A percentile compares a stretch with the other conserved stretches of the same genome.
Conservation (phyloP, 257 asterid species). For the Solanum pinnatisectum region DNA sequence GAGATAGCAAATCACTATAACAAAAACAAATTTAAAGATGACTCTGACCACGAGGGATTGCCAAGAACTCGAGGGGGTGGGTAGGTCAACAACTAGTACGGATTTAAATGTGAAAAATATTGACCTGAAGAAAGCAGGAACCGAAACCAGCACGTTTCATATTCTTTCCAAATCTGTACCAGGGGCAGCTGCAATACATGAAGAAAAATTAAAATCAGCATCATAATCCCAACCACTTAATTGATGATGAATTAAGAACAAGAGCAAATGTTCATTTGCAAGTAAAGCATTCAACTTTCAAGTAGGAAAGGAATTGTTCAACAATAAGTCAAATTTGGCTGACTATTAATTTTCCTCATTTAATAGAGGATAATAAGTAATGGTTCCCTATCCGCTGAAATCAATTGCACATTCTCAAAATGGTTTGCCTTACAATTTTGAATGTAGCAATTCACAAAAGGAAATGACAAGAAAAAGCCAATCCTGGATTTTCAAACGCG, state of each 20-base stretch:
- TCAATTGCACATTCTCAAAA: neutral
- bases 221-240: neutral
- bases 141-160: slow-evolving; percentile 93
- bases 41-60: neutral
- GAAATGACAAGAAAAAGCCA: neutral
- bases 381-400: too few relatives aligned
- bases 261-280: neutral
- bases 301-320: neutral
- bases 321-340: neutral
- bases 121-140: slow-evolving; percentile 86
- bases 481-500: neutral
- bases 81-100: neutral
- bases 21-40: neutral
- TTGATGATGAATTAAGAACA: neutral
- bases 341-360: neutral
- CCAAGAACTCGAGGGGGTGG: neutral
- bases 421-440: neutral
- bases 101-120: neutral
- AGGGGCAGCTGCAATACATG: slow-evolving; percentile 72
- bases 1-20: neutral
- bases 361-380: too few relatives aligned
- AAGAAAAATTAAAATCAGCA: slow-evolving; percentile 1
- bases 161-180: slow-evolving; percentile 95
- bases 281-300: neutral
- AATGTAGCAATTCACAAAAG: neutral